phyloP scores from a whole-genome alignment of 805 yeast genomes.

The Clavispora santaluciae region DNA sequence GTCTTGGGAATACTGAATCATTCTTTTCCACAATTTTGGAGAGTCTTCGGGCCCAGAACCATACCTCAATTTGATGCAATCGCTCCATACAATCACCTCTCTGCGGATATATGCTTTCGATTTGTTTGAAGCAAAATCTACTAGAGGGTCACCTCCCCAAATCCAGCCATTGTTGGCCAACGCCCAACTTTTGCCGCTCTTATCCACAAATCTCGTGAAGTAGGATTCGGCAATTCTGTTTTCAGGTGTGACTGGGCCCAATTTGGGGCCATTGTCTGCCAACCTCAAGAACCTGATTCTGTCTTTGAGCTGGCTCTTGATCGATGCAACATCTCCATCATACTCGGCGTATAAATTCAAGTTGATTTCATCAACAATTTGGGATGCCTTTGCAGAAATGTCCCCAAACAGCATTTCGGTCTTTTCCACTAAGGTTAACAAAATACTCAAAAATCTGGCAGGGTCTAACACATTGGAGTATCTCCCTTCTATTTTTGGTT shows the following conservation, averaged over 20 bases:
- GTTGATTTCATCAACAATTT: slow-evolving; percentile 73
- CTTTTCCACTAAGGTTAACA: slow-evolving; percentile 25
- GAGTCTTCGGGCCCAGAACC: slow-evolving; percentile 77
- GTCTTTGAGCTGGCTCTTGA: slow-evolving; percentile 65
- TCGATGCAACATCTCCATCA: slow-evolving; percentile 66
- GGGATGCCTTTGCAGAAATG: slow-evolving; percentile 34
- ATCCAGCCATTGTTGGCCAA: slow-evolving; percentile 98
- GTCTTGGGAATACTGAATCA: slow-evolving; percentile 68
- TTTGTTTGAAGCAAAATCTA: slow-evolving; percentile 81
- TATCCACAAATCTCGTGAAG: slow-evolving; percentile 64
- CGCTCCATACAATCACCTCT: slow-evolving; percentile 97
- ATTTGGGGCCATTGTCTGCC: slow-evolving; percentile 75
- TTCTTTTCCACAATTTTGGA: slow-evolving; percentile 83
- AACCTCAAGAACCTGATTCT: slow-evolving; percentile 73
- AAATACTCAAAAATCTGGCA: slow-evolving; percentile 46
- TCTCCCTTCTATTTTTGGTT: slow-evolving; percentile 46
- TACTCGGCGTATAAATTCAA: slow-evolving; percentile 64
- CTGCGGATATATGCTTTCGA: slow-evolving; percentile 82
- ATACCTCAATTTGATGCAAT: slow-evolving; percentile 88
- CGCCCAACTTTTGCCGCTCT: slow-evolving; percentile 56
- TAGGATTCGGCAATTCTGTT: slow-evolving; percentile 78
- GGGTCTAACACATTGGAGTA: slow-evolving; percentile 52
- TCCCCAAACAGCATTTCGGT: slow-evolving; percentile 20
- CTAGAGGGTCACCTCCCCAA: slow-evolving; percentile 93
- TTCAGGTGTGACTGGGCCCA: slow-evolving; percentile 54